phyloP scores from a whole-genome alignment of 2,329 filamentous ascomycete species.

The Fusarium acutatum region DNA sequence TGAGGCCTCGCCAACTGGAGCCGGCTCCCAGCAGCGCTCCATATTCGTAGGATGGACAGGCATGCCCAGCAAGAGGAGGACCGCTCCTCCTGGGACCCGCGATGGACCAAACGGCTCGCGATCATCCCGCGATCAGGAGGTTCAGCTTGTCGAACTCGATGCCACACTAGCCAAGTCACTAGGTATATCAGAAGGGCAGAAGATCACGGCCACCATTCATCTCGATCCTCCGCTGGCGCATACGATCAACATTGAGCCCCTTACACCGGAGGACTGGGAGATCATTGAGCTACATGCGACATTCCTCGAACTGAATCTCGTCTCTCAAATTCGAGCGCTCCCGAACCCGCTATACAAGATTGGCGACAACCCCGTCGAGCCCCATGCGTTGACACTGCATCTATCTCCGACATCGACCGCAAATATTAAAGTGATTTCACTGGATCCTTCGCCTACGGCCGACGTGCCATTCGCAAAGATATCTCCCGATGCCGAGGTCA shows the following conservation, averaged over 20 bases:
- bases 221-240: constrained; percentile 90
- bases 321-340: constrained; percentile 90
- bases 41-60: constrained; percentile 96
- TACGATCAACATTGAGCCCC: constrained; percentile 94
- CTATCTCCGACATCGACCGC: constrained; percentile 95
- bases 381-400: constrained; percentile 89
- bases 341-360: constrained; percentile 80
- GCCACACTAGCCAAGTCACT: constrained; percentile 81
- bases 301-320: constrained; percentile 92
- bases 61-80: constrained; percentile 90
- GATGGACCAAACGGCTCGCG: constrained; percentile 73
- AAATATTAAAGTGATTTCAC: constrained; percentile 83
- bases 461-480: constrained; percentile 88
- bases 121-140: constrained; percentile 76
- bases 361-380: constrained; percentile 58
- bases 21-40: constrained; percentile 67
- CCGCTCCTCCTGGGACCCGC: constrained; percentile 75
- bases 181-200: constrained; percentile 82
- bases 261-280: constrained; percentile 97
- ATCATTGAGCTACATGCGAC: constrained; percentile 97
- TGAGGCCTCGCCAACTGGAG: constrained; percentile 58
- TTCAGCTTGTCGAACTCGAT: constrained; percentile 84
- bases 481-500: constrained; percentile 92
- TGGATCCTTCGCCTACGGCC: constrained; percentile 76
- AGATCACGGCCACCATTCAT: constrained; percentile 77